Evolutionary conservation across 2,329 filamentous ascomycete species (phyloP).

Genomic region (Myriosclerotinia curreyana): DNA sequence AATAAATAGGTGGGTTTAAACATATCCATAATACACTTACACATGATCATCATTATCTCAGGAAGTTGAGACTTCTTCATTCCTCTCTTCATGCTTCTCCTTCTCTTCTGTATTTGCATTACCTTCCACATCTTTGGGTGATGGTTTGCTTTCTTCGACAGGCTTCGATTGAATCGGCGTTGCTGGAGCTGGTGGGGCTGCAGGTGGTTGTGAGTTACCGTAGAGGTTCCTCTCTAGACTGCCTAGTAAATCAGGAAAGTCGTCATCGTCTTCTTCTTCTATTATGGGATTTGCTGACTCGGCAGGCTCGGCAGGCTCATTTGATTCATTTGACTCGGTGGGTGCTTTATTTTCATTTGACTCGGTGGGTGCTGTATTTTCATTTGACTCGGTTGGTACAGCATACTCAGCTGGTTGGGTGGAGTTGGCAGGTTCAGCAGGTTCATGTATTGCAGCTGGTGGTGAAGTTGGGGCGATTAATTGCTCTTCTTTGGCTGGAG

Average conservation of each 20-base stretch:
- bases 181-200: neutral
- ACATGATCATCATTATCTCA: neutral
- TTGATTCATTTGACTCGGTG: neutral
- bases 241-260: slow-evolving; percentile 35
- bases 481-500: neutral
- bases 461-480: neutral
- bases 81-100: neutral
- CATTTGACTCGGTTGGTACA: neutral
- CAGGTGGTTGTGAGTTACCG: neutral
- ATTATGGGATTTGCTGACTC: neutral
- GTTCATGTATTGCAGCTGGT: neutral
- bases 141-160: neutral
- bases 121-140: neutral
- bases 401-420: neutral
- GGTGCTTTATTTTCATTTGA: neutral
- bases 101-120: slow-evolving; percentile 1
- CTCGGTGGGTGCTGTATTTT: neutral
- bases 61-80: slow-evolving; percentile 2
- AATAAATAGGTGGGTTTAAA: neutral
- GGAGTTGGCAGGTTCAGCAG: neutral
- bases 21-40: slow-evolving; percentile 3
- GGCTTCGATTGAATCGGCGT: neutral
- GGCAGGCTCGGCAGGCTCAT: neutral
- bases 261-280: slow-evolving; percentile 31
- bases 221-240: slow-evolving; percentile 34